phyloP scores from a whole-genome alignment of 306 rosid species.

The Rosa multiflora region DNA sequence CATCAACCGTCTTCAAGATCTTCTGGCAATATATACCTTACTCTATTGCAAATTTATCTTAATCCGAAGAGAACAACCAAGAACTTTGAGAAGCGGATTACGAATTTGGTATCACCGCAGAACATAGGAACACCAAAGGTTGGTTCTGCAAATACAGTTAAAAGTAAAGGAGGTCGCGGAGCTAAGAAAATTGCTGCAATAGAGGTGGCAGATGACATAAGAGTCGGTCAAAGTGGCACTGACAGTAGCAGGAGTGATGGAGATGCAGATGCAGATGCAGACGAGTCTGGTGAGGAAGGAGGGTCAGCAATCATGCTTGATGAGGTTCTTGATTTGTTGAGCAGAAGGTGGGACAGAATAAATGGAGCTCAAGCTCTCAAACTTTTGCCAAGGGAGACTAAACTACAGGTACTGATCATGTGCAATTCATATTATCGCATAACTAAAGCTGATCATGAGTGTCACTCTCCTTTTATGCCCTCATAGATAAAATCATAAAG shows the following conservation, averaged over 20 bases:
- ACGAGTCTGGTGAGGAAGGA: constrained; percentile 64
- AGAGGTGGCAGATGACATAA: constrained; percentile 87
- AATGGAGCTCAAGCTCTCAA: constrained; percentile 98
- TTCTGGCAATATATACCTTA: constrained; percentile 79
- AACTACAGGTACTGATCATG: constrained; percentile 66
- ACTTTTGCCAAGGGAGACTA: constrained; percentile 90
- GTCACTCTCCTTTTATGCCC: background rate
- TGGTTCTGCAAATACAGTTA: constrained; percentile 48
- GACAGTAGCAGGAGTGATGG: constrained; percentile 91
- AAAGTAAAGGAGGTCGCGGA: constrained; percentile 64
- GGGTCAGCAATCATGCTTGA: constrained; percentile 76
- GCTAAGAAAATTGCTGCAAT: constrained; percentile 81
- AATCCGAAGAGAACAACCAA: constrained; percentile 79
- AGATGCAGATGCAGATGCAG: constrained; percentile 46
- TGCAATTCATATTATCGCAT: background rate
- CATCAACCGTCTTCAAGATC: constrained; percentile 63
- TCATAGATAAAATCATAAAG: background rate
- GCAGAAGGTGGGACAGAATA: constrained; percentile 87
- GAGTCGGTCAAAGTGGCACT: constrained; percentile 64
- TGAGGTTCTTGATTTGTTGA: constrained; percentile 85
- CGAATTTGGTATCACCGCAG: constrained; percentile 59
- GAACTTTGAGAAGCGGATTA: constrained; percentile 76
- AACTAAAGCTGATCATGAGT: background rate
- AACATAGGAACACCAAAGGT: constrained; percentile 49
- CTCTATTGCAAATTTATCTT: constrained; percentile 85